These are phyloP conservation scores for Colletotrichum tropicicola DNA, from an alignment of 2,329 filamentous ascomycete genomes.

Conservation along the genomic window DNA sequence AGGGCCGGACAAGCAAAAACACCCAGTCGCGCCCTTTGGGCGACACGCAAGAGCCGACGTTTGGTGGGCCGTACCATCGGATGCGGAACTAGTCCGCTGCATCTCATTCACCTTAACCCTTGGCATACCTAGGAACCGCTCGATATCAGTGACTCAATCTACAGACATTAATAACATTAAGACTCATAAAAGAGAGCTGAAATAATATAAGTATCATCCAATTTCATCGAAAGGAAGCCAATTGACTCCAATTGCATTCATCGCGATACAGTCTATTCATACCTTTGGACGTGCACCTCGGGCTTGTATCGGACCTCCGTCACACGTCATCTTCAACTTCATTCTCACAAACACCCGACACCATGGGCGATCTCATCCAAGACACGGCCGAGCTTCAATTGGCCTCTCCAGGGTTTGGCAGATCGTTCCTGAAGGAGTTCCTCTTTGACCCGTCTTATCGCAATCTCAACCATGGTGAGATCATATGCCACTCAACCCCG, in stretches of 20 bases:
- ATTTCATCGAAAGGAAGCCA: neutral
- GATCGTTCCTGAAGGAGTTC: slow-evolving; percentile 68
- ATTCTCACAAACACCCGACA: neutral
- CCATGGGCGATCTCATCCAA: slow-evolving; percentile 10
- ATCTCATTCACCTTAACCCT: neutral
- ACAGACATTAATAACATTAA: too few relatives aligned
- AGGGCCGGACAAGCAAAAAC: neutral
- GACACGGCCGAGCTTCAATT: neutral
- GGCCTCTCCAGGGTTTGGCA: slow-evolving; percentile 39
- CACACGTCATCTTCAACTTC: neutral
- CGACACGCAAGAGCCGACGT: too few relatives aligned
- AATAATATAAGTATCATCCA: neutral
- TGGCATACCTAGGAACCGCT: neutral
- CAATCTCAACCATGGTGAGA: slow-evolving; percentile 81
- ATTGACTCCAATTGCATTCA: neutral
- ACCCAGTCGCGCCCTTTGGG: neutral
- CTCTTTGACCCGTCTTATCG: slow-evolving; percentile 72
- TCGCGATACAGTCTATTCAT: neutral
- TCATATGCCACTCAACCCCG: neutral
- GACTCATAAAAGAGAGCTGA: neutral
- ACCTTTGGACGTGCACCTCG: neutral
- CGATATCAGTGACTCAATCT: neutral
- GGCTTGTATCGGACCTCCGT: neutral
- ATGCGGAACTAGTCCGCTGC: neutral
- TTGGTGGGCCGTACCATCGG: too few relatives aligned